Conservation (phyloP, 805 yeast species). For the Alloascoidea africana region DNA sequence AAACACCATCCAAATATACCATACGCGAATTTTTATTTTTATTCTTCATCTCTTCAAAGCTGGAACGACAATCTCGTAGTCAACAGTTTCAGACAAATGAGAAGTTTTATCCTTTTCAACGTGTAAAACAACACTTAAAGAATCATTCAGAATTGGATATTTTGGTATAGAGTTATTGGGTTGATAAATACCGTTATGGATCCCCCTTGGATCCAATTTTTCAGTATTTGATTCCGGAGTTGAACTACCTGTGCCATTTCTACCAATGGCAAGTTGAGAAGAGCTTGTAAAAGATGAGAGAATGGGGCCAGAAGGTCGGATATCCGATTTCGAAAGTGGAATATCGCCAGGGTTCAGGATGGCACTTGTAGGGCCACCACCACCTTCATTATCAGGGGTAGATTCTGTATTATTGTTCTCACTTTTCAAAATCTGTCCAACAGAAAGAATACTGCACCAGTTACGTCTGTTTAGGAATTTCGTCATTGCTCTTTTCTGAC, state of each 20-base stretch:
- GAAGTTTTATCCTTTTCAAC: conserved; percentile 48
- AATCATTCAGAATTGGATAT: conserved; percentile 40
- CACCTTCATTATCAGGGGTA: conserved; percentile 9
- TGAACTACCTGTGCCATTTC: conserved; percentile 6
- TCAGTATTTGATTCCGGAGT: no score
- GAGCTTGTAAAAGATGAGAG: neutral
- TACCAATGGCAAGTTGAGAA: conserved; percentile 3
- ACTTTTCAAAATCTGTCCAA: conserved; percentile 11
- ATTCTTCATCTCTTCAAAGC: no score
- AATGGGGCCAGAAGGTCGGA: conserved; percentile 6
- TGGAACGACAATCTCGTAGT: conserved; percentile 63
- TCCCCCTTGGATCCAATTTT: no score
- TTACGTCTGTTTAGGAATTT: conserved; percentile 41
- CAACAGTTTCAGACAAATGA: conserved; percentile 35
- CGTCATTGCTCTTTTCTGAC: conserved; percentile 28
- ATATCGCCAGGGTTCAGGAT: conserved; percentile 8
- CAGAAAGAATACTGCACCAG: conserved; percentile 33
- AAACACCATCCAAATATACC: no score
- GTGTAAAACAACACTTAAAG: conserved; percentile 56
- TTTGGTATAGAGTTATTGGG: conserved; percentile 17
- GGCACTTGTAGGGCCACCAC: conserved; percentile 4
- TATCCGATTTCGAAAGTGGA: conserved; percentile 1
- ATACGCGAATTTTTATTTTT: no score
- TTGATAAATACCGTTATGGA: conserved; percentile 1
- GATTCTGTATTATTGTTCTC: no score